Evolutionary conservation across 1,284 basidiomycete genomes (phyloP).

Genomic region (Ceratobasidium sp.): DNA sequence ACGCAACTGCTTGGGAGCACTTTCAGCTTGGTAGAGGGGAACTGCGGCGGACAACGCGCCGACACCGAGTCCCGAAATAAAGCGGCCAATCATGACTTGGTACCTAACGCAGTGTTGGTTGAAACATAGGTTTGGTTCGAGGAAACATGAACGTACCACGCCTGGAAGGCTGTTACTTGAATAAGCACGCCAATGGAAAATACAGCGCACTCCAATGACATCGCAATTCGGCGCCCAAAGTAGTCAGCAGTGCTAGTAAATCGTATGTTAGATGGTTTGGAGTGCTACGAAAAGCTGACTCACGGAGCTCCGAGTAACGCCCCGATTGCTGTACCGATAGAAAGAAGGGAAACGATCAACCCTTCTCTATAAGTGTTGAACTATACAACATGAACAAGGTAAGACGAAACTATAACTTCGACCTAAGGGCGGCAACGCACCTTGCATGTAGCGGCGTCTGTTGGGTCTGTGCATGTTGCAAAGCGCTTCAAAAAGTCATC

Average conservation of each 20-base stretch:
- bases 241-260: conserved; percentile 65
- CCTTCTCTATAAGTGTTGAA: conserved; percentile 55
- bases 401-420: conserved; percentile 59
- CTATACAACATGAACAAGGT: conserved; percentile 50
- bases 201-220: conserved; percentile 75
- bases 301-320: conserved; percentile 73
- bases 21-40: conserved; percentile 49
- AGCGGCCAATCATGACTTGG: conserved; percentile 58
- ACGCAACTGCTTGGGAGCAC: conserved; percentile 49
- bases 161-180: conserved; percentile 64
- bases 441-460: conserved; percentile 61
- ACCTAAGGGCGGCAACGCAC: conserved; percentile 63
- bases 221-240: conserved; percentile 78
- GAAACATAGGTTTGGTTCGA: conserved; percentile 57
- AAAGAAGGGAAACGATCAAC: conserved; percentile 78
- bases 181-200: conserved; percentile 80
- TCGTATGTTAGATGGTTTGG: background rate
- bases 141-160: conserved; percentile 62
- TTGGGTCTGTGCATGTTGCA: conserved; percentile 63
- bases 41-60: conserved; percentile 49
- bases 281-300: conserved; percentile 52
- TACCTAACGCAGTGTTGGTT: conserved; percentile 38
- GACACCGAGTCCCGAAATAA: conserved; percentile 50
- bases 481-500: conserved; percentile 77
- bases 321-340: conserved; percentile 74